Evolutionary conservation across 306 rosid genomes (phyloP), one percentile per base, ranked within the genome.

Genomic region (Castanospermum australe): DNA sequence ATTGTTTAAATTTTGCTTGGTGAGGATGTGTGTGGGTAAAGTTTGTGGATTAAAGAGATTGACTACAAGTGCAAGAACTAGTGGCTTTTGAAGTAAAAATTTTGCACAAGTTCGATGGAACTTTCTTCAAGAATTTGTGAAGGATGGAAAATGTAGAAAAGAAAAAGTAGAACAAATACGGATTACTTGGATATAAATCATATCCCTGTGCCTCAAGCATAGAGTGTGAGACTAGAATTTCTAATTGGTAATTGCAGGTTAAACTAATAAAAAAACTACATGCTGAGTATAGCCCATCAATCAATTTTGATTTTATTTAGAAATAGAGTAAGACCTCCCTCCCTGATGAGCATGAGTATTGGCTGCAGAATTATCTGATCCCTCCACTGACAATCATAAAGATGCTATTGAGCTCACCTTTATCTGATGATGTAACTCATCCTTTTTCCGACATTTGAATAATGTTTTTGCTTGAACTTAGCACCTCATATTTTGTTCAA

Each of bases 31-130:
- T 41, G 48, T 41, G 63, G 20, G 38, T 20, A 30, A 28, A 64
- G 65, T 67, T 14, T 57, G 38, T 61, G 38, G 14, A 75, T 57
- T 75, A 24, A 76, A 76, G 52, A 68, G 33, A 62, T 25, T 52
- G 5, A 10, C 22, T 75, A 30, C 50, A 44, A 21, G 28, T 45
- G 20, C 41, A 32, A 24, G 44, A 57, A 80, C 44, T 48, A 45
- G 62, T 41, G 17, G 32, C 28, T 77, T 64, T 62, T 52, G 25
- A 28, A 52, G 28, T 60, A 41, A 74, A 3, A 2, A 1, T 22
- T 70, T 62, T 80, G 12, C 50, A 33, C 20, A 30, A 55, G 54
- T n/a, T 41, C 48, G 76, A 25, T 41, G 14, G 51, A 48, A 59
- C 36, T 17, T 84, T 79, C 45, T 33, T 47, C 21, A 50, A 42